Base-by-base conservation (phyloP, 1,284 basidiomycete species). In the Microbotryum silenes-acaulis region DNA sequence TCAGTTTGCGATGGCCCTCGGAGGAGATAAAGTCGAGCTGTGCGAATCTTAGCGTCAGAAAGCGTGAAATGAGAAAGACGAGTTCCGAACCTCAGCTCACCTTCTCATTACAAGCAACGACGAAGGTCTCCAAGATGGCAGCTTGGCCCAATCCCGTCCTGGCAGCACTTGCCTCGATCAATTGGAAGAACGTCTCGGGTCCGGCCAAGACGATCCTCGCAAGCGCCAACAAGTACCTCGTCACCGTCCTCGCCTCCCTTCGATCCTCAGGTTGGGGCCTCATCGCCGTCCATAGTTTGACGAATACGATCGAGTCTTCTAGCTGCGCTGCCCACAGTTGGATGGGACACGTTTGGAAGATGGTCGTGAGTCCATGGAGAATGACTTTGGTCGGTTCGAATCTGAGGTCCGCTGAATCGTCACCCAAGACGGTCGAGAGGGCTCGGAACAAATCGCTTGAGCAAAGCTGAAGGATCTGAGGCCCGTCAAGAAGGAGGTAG, bases 21-120 rank as follows among this genome's bases (percentile, higher is more conserved):
- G 66, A 63, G 0, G 70, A 64, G 54, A 71, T 63, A 56, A 71
- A 70, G 63, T 72, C 71, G 55, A 70, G 59, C 71, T 72, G 64
- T 9, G 6, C 6, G 16, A 16, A 56, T 4, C 23, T 6, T 6
- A n/a, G 10, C 23, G 49, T 61, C 51, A 57, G 47, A 3, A 18
- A 23, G 27, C 12, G 3, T 3, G 20, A 14, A 37, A 8, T 5
- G 14, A 14, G n/a, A 1, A 27, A 49, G 42, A 3, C 25, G 23
- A 21, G 4, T 42, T 16, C 14, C 29, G 2, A 21, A 10, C 6
- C 7, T 3, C 8, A 1, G 7, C 70, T 48, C 21, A 72, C 70
- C 18, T 64, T 60, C 4, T 72, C 70, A 37, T 68, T 50, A 51
- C 65, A 71, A 23, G 67, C 57, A 14, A 54, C 49, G 12, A 70